Evolutionary conservation across 208 protist genomes (phyloP), one percentile per base, ranked within the genome.

Genomic region (Acanthamoeba culbertsoni): DNA sequence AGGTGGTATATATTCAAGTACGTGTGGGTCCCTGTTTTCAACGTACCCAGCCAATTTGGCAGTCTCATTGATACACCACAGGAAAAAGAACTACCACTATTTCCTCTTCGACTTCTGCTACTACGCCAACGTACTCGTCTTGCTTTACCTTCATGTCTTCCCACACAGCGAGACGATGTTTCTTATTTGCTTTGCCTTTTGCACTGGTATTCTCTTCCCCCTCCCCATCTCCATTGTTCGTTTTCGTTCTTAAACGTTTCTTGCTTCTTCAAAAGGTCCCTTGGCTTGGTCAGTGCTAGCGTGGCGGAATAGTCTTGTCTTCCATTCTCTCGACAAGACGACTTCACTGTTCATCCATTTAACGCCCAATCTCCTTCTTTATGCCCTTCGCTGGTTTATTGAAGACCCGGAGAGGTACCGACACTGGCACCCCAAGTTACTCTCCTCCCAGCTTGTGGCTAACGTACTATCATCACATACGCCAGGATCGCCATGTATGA

Each of bases 311-410:
- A 91, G 77, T 63, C 63, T 97, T n/a, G 95, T 96, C 26, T 96
- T 96, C 57, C 96, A 96, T 88, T 93, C 96, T 14, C 57, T 97
- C n/a, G 95, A 96, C 65, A 95, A 96, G 40, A 77, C 96, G 1
- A 97, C 96, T 26, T 95, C 93, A 0, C 57, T 97, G 0, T 96
- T 96, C 51, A 95, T 97, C 59, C 96, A 97, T 75, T n/a, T 96
- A 20, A 95, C 93, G 16, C 96, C 96, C 45, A 73, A 91, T 23
- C n/a, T 94, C 12, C 45, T 94, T 4, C 68, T 84, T 28, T 95
- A 79, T 12, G 53, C 89, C 86, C 73, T 95, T 1, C 45, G 95
- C 31, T 95, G 93, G 95, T 89, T 93, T 28, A 86, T 59, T 57
- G 37, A 86, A 8, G 26, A 35, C 7, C 68, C 73, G 3, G 73